A percentile compares a stretch with the other conserved stretches of the same genome.
phyloP scores from a whole-genome alignment of 1,284 basidiomycete species.

The Schizophyllum amplum region DNA sequence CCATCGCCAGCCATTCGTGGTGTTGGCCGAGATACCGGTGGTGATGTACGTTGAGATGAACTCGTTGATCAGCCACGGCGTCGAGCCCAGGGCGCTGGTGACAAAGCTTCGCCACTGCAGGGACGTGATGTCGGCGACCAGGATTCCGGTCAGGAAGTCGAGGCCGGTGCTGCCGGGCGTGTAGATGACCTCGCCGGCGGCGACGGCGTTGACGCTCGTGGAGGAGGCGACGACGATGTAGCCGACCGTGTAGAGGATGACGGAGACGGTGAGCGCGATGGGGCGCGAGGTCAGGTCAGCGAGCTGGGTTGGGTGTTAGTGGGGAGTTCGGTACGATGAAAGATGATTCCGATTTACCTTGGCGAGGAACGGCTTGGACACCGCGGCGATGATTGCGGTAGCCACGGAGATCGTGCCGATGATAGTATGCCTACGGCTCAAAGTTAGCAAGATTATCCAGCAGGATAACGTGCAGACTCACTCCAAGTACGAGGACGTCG shows the following conservation, averaged over 20 bases:
- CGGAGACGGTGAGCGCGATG: constrained; percentile 23
- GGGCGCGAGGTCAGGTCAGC: constrained; percentile 39
- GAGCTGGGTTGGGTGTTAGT: background rate
- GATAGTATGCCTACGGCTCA: constrained; percentile 34
- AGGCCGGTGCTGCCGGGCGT: constrained; percentile 28
- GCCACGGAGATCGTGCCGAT: constrained; percentile 39
- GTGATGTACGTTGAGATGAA: constrained; percentile 48
- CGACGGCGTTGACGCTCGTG: constrained; percentile 32
- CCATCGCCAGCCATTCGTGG: constrained; percentile 58
- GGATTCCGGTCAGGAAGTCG: constrained; percentile 44
- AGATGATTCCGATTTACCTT: constrained; percentile 31
- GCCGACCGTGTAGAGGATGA: constrained; percentile 14
- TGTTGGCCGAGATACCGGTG: constrained; percentile 23
- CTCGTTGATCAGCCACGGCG: constrained; percentile 42
- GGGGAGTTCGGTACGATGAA: too few species aligned
- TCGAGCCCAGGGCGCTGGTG: constrained; percentile 37
- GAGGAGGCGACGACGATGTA: constrained; percentile 47
- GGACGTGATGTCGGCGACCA: constrained; percentile 54
- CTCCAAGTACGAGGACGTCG: background rate
- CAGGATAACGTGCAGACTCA: background rate
- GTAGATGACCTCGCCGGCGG: constrained; percentile 32
- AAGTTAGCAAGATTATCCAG: constrained; percentile 38
- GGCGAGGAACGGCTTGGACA: constrained; percentile 55
- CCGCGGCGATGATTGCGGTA: constrained; percentile 40
- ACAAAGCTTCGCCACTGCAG: constrained; percentile 49